Evolutionary conservation across 108 stramenopile species (phyloP), one percentile per base, ranked within the genome.

Genomic region (Mayamaea pseudoterrestris): DNA sequence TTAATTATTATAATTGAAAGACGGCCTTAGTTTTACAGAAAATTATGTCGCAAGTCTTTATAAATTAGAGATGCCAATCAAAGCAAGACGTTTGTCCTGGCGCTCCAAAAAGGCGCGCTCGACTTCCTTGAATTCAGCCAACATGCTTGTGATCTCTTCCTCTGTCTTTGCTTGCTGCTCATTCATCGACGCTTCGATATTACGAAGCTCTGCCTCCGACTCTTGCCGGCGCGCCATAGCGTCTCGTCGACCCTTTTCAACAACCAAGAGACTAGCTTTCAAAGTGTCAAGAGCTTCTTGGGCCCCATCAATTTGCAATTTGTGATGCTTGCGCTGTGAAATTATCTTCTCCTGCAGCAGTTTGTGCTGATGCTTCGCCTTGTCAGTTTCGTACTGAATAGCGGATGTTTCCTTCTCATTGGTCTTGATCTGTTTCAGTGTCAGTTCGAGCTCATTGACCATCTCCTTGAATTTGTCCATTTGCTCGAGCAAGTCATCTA

Each of bases 161-260:
- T 73, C 63, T 12, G 75, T 66, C 27, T 55, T 41, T 22, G 40
- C 42, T 40, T 56, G 65, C 31, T 80, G 78, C 23, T 43, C 32
- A 27, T 84, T 66, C 22, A 93, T 84, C 17, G 27, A 35, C 2
- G 27, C 41, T 41, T 86, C 61, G 31, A 90, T 17, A 16, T 58
- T 66, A 11, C 52, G 60, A 5, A 84, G 73, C 30, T 79, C 75
- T n/a, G 67, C 50, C 45, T 87, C 77, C n/a, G 69, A 66, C 13
- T 65, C 67, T 49, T 89, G 79, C 37, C 89, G 63, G 1, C 67
- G 48, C 27, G 81, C 62, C 66, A 78, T 77, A 17, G 78, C 82
- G 27, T 89, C 87, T 0, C 77, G 61, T 16, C 77, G 65, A 53
- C 83, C 78, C 44, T 76, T 69, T 47, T 93, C 92, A 3, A 87